Base-by-base conservation (phyloP, 2,329 filamentous ascomycete genomes). In the Apiospora kogelbergensis region DNA sequence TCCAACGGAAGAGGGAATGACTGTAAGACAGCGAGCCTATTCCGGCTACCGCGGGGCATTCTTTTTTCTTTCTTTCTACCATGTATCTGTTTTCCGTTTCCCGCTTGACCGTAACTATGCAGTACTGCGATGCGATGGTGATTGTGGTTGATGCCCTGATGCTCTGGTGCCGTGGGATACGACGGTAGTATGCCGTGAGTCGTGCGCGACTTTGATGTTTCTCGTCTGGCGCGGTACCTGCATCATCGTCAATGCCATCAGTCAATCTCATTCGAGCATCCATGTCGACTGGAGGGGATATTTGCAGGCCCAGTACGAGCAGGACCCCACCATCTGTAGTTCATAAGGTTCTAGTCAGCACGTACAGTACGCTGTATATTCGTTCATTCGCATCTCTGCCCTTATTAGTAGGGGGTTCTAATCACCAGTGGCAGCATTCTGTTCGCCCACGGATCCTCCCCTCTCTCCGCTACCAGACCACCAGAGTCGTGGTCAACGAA, bases 211-310 rank as follows among this genome's bases (percentile, higher is more conserved):
- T 57, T 57, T 33, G 53, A 60, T n/a, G 53, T 33, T 37, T 60
- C 53, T 37, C n/a, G 53, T 22, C 53, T 60, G 53, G 53, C 22
- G 30, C 53, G 53, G 53, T 60, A 60, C 53, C 53, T 60, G 53
- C 53, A 60, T 37, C 53, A 60, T 60, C 30, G 10, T 60, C 30
- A 60, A 60, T 60, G 53, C 53, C 53, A 33, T 60, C 53, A n/a
- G 53, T 60, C 53, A 60, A 60, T 33, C 20, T 60, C 53, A 60
- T 60, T 37, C 33, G 53, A 37, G 53, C 53, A 60, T 37, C 53
- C 53, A 33, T 60, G 53, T 37, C 30, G 30, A 20, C 33, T 7
- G 53, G 53, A 37, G 53, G 22, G 10, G 22, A 20, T 45, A 9
- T 20, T 30, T n/a, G n/a, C n/a, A n/a, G n/a, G n/a, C n/a, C n/a